These are phyloP conservation scores for Erodium moschatum DNA, from an alignment of 441 rosid genomes.

Conservation along the genomic window DNA sequence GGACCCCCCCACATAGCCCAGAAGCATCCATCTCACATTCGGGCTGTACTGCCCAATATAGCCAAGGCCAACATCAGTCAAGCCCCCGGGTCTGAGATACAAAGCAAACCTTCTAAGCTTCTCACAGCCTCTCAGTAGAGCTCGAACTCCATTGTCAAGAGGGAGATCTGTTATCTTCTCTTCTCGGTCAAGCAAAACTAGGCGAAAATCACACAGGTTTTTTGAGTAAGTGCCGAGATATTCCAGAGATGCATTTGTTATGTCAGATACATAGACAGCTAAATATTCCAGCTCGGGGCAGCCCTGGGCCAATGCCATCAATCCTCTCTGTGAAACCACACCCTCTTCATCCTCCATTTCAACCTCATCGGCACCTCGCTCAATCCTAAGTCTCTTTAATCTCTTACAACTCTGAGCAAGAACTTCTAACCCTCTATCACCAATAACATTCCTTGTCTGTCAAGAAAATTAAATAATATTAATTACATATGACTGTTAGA, in stretches of 20 bases:
- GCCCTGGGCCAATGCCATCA: conserved; percentile 70
- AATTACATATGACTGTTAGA: background rate
- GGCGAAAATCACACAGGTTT: conserved; percentile 69
- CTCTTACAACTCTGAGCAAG: conserved; percentile 59
- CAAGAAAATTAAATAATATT: conserved; percentile 12
- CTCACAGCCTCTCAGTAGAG: conserved; percentile 66
- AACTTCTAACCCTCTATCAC: conserved; percentile 82
- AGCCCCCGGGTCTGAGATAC: conserved; percentile 66
- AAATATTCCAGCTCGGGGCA: conserved; percentile 66
- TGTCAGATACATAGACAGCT: conserved; percentile 80
- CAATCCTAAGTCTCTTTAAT: conserved; percentile 78
- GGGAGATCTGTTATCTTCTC: conserved; percentile 71
- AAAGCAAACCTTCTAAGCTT: conserved; percentile 70
- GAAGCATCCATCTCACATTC: conserved; percentile 82
- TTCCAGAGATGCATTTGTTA: conserved; percentile 68
- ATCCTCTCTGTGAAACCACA: conserved; percentile 72
- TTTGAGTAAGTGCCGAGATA: conserved; percentile 50
- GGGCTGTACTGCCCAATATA: conserved; percentile 63
- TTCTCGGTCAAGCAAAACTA: conserved; percentile 69
- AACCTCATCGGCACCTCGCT: conserved; percentile 80
- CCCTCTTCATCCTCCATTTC: conserved; percentile 83
- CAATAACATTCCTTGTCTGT: conserved; percentile 91
- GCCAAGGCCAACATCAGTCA: conserved; percentile 66
- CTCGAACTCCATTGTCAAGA: conserved; percentile 75
- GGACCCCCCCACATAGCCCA: conserved; percentile 74